phyloP scores from a whole-genome alignment of 2,329 filamentous ascomycete genomes.

The Stromatinia cepivora region DNA sequence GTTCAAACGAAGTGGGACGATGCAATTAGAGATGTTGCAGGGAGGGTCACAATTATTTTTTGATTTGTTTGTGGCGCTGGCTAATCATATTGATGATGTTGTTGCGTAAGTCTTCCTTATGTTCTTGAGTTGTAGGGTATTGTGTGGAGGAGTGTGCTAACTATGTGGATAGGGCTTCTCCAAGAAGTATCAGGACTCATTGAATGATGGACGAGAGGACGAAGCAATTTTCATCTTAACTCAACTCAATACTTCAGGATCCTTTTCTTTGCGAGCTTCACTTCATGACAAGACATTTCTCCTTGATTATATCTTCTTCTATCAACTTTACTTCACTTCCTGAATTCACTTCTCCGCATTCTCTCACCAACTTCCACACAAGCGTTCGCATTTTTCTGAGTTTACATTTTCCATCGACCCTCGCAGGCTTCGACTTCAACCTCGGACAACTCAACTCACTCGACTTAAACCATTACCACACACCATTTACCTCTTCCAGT shows the following conservation, averaged over 20 bases:
- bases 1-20: conserved; percentile 91
- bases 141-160: neutral
- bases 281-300: conserved; percentile 17
- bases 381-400: neutral
- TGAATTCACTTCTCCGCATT: neutral
- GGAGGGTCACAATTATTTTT: conserved; percentile 85
- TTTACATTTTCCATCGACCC: neutral
- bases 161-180: conserved; percentile 35
- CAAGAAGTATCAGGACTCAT: conserved; percentile 37
- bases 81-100: conserved; percentile 81
- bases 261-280: neutral
- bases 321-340: neutral
- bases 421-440: too few species aligned
- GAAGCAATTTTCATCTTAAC: conserved; percentile 24
- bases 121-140: neutral
- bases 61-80: conserved; percentile 88
- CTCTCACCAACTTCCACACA: neutral
- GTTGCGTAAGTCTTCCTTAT: conserved; percentile 51
- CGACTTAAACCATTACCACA: too few species aligned
- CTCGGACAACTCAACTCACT: too few species aligned
- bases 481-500: too few species aligned
- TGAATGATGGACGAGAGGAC: neutral
- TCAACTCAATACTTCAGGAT: too few species aligned
- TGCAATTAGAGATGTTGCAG: conserved; percentile 92
- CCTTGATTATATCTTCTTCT: neutral